These are phyloP conservation scores for Lactifluus volemus DNA, from an alignment of 768 basidiomycete genomes.

Conservation along the genomic window DNA sequence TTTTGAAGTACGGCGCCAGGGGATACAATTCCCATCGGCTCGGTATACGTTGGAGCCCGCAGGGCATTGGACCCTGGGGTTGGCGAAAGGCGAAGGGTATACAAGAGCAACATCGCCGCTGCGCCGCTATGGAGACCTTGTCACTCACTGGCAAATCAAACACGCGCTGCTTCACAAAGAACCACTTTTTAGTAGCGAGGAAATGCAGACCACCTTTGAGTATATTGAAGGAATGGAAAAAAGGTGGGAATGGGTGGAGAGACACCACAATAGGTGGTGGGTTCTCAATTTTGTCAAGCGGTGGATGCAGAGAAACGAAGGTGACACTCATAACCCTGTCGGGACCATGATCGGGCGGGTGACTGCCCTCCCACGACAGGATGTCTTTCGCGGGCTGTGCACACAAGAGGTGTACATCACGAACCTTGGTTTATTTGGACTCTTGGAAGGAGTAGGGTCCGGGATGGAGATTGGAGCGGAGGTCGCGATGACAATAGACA, in stretches of 20 bases:
- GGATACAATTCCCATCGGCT: constrained; percentile 30
- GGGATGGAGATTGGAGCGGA: constrained; percentile 23
- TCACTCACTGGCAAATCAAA: constrained; percentile 93
- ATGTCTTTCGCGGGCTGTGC: constrained; percentile 4
- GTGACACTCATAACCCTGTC: constrained; percentile 24
- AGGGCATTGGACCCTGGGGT: constrained; percentile 60
- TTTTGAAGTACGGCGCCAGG: constrained; percentile 27
- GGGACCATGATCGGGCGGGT: constrained; percentile 22
- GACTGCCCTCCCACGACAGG: constrained; percentile 19
- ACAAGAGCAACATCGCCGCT: constrained; percentile 78
- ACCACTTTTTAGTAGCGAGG: constrained; percentile 38
- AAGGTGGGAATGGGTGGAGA: constrained; percentile 26
- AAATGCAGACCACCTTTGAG: constrained; percentile 37
- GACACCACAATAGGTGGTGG: constrained; percentile 34
- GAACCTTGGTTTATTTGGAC: constrained; percentile 24
- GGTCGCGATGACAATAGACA: constrained; percentile 24
- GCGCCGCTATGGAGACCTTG: constrained; percentile 72
- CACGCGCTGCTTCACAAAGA: constrained; percentile 43
- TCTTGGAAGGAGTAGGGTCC: constrained; percentile 10
- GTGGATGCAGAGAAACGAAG: constrained; percentile 25
- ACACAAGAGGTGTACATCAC: constrained; percentile 23
- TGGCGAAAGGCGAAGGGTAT: constrained; percentile 74
- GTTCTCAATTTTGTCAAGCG: constrained; percentile 32
- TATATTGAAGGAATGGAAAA: constrained; percentile 33
- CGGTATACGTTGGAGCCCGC: constrained; percentile 45